Base-by-base conservation (phyloP, 2,329 filamentous ascomycete species). In the Clonostachys sp. region DNA sequence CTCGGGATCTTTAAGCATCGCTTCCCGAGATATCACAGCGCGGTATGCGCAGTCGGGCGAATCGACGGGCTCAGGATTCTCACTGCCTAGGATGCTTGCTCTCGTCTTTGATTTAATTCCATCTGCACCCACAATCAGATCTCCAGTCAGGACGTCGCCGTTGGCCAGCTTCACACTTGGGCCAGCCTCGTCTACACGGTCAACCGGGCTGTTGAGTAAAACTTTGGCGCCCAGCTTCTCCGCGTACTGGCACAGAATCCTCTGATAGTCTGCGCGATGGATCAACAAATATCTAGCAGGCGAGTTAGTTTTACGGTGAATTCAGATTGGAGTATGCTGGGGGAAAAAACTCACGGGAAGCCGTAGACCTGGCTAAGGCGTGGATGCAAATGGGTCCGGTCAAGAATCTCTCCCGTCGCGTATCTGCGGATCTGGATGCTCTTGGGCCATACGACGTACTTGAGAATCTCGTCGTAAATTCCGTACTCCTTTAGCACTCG, bases 181-280 rank as follows among this genome's bases (percentile, higher is more conserved):
- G 9, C 16, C 36, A 6, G 30, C 17, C 2, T 18, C 14, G 10
- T 40, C 39, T n/a, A 47, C 48, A n/a, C 10, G 3, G 5, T 42
- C 42, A 12, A 47, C 45, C 30, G 39, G 45, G 41, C 41, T 30
- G 45, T 41, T 18, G 9, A 46, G 41, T 10, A 24, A 24, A 5
- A 54, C 40, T 5, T 47, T 45, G 4, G 47, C 52, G 20, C 53
- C 53, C 5, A 50, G 18, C n/a, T 46, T 47, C 6, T 45, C 42
- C 1, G 53, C 53, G 40, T 47, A 41, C 13, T 50, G 42, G 20
- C 47, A 47, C 2, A 55, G 43, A 13, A 46, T 47, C 6, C 41
- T 44, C 9, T 55, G 53, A 6, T 50, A 50, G n/a, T 55, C 53
- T 6, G 52, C 50, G 10, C 52, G 46, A 30, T 55, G 52, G 18